Percentiles rank a stretch among this genome's conserved stretches.
phyloP scores from a whole-genome alignment of 441 rosid genomes.

The Lepidium campestre region DNA sequence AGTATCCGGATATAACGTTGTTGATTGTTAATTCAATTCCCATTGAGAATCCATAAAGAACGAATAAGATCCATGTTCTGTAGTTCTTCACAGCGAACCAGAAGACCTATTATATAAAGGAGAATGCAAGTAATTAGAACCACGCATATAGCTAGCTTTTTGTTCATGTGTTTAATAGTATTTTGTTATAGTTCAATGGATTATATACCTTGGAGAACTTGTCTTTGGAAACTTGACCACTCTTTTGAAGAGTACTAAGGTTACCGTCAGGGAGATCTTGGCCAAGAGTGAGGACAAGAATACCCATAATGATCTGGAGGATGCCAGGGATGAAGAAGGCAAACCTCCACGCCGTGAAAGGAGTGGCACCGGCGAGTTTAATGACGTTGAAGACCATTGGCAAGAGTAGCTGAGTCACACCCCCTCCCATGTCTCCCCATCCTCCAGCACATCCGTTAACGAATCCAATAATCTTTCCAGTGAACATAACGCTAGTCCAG shows the following conservation, averaged over 20 bases:
- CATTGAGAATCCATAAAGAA: constrained; percentile 53
- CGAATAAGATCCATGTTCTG: constrained; percentile 56
- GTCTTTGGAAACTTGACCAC: constrained; percentile 38
- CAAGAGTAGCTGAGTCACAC: constrained; percentile 41
- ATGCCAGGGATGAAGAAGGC: constrained; percentile 37
- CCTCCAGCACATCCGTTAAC: constrained; percentile 48
- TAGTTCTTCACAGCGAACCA: constrained; percentile 58
- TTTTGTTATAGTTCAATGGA: neutral
- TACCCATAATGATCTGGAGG: constrained; percentile 33
- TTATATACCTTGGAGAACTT: constrained; percentile 35
- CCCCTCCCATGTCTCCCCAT: constrained; percentile 46
- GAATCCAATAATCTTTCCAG: constrained; percentile 33
- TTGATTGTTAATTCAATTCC: constrained; percentile 64
- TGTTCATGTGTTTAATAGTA: neutral
- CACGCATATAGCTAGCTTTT: neutral
- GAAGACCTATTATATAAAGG: constrained; percentile 32
- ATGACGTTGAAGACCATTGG: constrained; percentile 33
- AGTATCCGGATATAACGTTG: constrained; percentile 60
- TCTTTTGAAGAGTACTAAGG: constrained; percentile 32
- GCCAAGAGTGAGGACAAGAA: constrained; percentile 35
- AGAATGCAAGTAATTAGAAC: neutral
- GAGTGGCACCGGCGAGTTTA: constrained; percentile 30
- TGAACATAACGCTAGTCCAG: constrained; percentile 45
- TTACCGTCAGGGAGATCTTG: constrained; percentile 45
- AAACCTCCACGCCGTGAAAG: constrained; percentile 44